These are phyloP conservation scores for Termitomyces bulborhizus DNA, from an alignment of 768 basidiomycete species.

Conservation along the genomic window DNA sequence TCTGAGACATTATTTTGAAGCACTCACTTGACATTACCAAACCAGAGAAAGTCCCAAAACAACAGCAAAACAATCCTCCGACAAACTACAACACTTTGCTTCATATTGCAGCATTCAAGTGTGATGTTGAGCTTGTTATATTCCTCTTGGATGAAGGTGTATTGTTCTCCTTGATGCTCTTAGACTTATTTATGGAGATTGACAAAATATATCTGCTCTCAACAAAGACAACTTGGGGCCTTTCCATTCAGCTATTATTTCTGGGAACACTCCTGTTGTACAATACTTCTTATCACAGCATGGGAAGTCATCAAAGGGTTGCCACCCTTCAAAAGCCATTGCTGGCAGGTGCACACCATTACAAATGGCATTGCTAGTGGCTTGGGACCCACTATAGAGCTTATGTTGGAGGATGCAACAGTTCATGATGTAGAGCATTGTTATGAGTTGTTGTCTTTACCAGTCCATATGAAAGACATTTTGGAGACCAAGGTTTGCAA, in stretches of 20 bases:
- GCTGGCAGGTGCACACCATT: no score
- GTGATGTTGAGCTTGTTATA: conserved; percentile 22
- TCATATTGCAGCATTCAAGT: conserved; percentile 28
- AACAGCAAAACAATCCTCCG: conserved; percentile 15
- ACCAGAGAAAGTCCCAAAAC: conserved; percentile 20
- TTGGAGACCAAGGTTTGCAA: no score
- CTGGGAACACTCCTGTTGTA: conserved; percentile 28
- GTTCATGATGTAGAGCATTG: no score
- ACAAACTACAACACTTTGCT: conserved; percentile 24
- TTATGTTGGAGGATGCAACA: no score
- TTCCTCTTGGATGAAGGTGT: conserved; percentile 31
- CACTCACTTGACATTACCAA: conserved; percentile 27
- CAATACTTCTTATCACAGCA: no score
- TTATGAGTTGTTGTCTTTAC: no score
- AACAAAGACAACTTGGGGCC: conserved; percentile 27
- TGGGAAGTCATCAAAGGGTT: no score
- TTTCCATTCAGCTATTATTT: conserved; percentile 27
- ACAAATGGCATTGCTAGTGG: no score
- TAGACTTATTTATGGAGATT: neutral
- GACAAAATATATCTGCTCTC: conserved; percentile 17
- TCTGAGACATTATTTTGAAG: conserved; percentile 21
- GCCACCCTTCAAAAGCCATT: no score
- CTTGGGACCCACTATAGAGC: no score
- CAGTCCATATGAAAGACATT: no score
- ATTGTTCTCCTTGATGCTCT: neutral